These are phyloP conservation scores for Papiliotrema flavescens DNA, from an alignment of 1,284 basidiomycete genomes.

Conservation along the genomic window DNA sequence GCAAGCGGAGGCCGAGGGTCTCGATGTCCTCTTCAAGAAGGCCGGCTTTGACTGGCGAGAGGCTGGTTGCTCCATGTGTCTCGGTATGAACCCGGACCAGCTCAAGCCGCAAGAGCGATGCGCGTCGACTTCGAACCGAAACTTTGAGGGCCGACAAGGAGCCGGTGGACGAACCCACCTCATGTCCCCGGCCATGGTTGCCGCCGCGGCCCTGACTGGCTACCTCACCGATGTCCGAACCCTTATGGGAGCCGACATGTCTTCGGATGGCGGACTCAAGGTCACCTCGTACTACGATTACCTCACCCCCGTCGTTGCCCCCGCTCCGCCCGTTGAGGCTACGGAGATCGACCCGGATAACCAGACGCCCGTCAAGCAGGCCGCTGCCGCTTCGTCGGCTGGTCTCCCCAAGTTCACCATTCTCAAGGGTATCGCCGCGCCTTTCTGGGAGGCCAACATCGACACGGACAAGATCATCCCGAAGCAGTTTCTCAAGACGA, in stretches of 20 bases:
- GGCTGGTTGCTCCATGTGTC: constrained; percentile 96
- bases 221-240: constrained; percentile 85
- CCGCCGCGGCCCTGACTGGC: constrained; percentile 86
- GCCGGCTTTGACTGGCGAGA: constrained; percentile 98
- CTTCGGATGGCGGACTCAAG: constrained; percentile 57
- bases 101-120: constrained; percentile 85
- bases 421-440: constrained; percentile 79
- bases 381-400: constrained; percentile 53
- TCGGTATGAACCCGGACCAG: constrained; percentile 98
- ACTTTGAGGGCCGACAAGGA: constrained; percentile 92
- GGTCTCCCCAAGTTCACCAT: constrained; percentile 71
- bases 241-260: constrained; percentile 58
- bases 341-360: constrained; percentile 43
- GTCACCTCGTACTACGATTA: constrained; percentile 67
- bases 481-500: constrained; percentile 91
- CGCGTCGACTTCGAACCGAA: constrained; percentile 93
- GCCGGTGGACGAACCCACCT: constrained; percentile 90
- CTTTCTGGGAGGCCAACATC: constrained; percentile 86
- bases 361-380: constrained; percentile 53
- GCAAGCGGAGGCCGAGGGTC: constrained; percentile 89
- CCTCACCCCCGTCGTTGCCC: constrained; percentile 66
- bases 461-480: constrained; percentile 98
- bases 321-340: constrained; percentile 56
- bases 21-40: constrained; percentile 85
- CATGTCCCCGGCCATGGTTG: constrained; percentile 92